These are phyloP conservation scores for Barnettozyma sp. DNA, from an alignment of 805 yeast species.

Conservation along the genomic window DNA sequence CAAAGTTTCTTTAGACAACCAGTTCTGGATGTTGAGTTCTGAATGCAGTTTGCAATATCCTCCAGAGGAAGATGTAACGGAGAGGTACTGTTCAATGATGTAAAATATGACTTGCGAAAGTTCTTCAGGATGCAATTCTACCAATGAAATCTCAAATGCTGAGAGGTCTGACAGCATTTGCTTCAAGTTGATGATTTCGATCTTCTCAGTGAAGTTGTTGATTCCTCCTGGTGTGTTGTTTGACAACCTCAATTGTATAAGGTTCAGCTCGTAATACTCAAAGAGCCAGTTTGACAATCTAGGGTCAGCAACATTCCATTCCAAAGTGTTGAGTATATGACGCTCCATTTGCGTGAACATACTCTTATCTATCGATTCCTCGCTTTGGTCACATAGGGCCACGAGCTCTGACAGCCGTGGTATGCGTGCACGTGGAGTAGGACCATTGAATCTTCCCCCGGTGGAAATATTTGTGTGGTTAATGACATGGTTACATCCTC, in stretches of 20 bases:
- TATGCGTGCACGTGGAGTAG: constrained; percentile 67
- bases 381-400: constrained; percentile 60
- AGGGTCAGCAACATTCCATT: constrained; percentile 70
- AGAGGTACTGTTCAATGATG: constrained; percentile 10
- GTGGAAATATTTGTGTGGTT: constrained; percentile 41
- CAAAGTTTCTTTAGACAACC: constrained; percentile 6
- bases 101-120: constrained; percentile 20
- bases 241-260: constrained; percentile 31
- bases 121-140: constrained; percentile 31
- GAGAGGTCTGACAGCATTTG: constrained; percentile 43
- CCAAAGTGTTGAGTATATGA: constrained; percentile 63
- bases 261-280: constrained; percentile 37
- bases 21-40: constrained; percentile 2
- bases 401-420: constrained; percentile 70
- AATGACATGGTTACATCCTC: constrained; percentile 64
- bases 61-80: background rate
- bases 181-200: constrained; percentile 40
- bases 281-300: constrained; percentile 42
- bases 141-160: constrained; percentile 40
- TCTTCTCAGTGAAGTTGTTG: constrained; percentile 16
- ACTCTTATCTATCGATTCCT: constrained; percentile 54
- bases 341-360: constrained; percentile 81
- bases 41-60: constrained; percentile 5
- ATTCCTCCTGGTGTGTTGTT: constrained; percentile 17
- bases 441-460: constrained; percentile 59